Conservation (phyloP, 2,329 filamentous ascomycete genomes). For the Verticillium tricorpus region DNA sequence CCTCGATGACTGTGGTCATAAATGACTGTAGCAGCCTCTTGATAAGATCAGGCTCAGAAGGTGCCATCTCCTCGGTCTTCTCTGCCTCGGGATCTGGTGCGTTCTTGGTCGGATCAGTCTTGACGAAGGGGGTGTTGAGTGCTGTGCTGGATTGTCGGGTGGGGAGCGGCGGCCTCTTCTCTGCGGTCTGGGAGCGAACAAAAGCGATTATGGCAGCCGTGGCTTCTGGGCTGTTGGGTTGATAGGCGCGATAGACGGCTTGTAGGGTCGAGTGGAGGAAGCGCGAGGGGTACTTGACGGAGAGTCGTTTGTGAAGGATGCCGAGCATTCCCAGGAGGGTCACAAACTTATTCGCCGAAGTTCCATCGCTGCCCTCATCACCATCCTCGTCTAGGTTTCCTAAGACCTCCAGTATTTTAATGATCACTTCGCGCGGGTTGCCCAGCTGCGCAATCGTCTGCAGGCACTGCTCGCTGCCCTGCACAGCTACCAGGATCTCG, state of each 20-base stretch:
- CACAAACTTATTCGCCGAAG: conserved; percentile 46
- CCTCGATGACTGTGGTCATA: conserved; percentile 71
- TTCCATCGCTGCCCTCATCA: conserved; percentile 18
- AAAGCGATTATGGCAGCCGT: conserved; percentile 68
- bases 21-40: conserved; percentile 67
- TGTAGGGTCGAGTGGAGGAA: conserved; percentile 75
- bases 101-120: conserved; percentile 48
- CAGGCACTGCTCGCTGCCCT: conserved; percentile 66
- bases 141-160: conserved; percentile 54
- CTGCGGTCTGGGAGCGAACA: conserved; percentile 63
- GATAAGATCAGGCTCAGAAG: conserved; percentile 57
- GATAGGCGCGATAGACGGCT: conserved; percentile 64
- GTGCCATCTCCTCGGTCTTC: conserved; percentile 43
- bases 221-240: conserved; percentile 59
- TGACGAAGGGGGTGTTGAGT: conserved; percentile 50
- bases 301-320: conserved; percentile 68
- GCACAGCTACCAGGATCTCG: conserved; percentile 64
- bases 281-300: conserved; percentile 71
- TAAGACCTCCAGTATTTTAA: conserved; percentile 73
- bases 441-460: conserved; percentile 71
- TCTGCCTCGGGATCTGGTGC: conserved; percentile 59
- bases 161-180: conserved; percentile 60
- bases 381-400: conserved; percentile 38
- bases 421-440: conserved; percentile 75
- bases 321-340: conserved; percentile 66